A percentile compares a stretch with the other conserved stretches of the same genome.
Evolutionary conservation across 2,329 filamentous ascomycete species (phyloP).

Genomic region (Lasiodiplodia sp.): DNA sequence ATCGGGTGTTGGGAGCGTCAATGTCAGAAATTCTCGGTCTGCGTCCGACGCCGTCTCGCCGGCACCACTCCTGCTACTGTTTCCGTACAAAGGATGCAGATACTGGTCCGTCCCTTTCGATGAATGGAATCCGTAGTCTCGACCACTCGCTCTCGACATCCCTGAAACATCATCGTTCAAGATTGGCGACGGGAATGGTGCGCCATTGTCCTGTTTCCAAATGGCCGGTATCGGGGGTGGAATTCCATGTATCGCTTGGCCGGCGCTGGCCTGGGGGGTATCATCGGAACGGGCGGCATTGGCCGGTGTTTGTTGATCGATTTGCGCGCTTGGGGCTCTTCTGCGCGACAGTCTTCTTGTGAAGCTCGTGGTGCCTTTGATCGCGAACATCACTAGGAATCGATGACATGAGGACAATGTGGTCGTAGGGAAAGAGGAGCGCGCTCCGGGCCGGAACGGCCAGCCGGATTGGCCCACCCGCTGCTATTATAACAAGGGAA

Average conservation of each 20-base stretch:
- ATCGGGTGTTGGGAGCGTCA: neutral
- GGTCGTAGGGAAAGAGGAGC: neutral
- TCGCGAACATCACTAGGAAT: neutral
- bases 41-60: neutral
- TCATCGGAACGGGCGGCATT: no score
- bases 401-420: neutral
- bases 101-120: neutral
- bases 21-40: neutral
- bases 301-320: neutral
- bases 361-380: neutral
- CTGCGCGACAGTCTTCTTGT: conserved; percentile 3
- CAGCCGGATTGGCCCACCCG: conserved; percentile 7
- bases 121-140: neutral
- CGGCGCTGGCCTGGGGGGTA: neutral
- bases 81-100: neutral
- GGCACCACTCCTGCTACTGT: neutral
- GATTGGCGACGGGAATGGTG: neutral
- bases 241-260: neutral
- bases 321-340: neutral
- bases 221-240: neutral
- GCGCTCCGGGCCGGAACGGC: neutral
- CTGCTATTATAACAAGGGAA: conserved; percentile 12
- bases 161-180: neutral
- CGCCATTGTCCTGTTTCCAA: conserved; percentile 3
- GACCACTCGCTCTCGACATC: neutral